Evolutionary conservation across 495 filamentous ascomycete species (phyloP), one percentile per base, ranked within the genome.

Genomic region (Thermochaetoides thermophila): DNA sequence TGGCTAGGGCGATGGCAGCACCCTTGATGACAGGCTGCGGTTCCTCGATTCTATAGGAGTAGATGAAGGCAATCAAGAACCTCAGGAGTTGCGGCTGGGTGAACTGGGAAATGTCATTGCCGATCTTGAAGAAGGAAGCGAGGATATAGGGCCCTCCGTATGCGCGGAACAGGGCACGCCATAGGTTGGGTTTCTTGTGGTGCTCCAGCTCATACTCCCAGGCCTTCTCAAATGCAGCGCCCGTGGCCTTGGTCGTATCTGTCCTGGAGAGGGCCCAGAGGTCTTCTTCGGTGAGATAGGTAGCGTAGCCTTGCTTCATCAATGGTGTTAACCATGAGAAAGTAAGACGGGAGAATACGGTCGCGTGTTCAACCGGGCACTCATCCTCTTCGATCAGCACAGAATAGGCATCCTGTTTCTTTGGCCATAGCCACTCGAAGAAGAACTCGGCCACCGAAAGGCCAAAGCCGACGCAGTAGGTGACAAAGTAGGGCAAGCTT

Each of bases 291-390:
- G 84, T 93, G 32, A 99, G 66, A 49, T 69, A 99, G 34, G 84
- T 73, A 45, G 76, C 81, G 57, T 99, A 95, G 12, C 91, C 91
- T 58, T 77, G 75, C 46, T 78, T 84, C 91, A 99, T 99, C 71
- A 96, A 58, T 11, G 87, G 84, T 0, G 91, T 99, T 84, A 99
- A 94, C 91, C 91, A 99, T 36, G 81, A 73, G 52, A 99, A 99
- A 7, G 87, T 92, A 19, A 99, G 71, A 24, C 81, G 73, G 7
- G 87, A 94, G 59, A 96, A 96, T 28, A 96, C 67, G 34, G 86
- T 84, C 15, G 91, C 85, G 59, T 92, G 91, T 61, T 96, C 86
- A 21, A 78, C 76, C 0, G 91, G 91, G 44, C 89, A 96, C 60
- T 95, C 86, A 37, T 85, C 82, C 27, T 65, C 60, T 34, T 89